These are phyloP conservation scores for Venturia nashicola DNA, from an alignment of 2,329 filamentous ascomycete species.

Conservation along the genomic window DNA sequence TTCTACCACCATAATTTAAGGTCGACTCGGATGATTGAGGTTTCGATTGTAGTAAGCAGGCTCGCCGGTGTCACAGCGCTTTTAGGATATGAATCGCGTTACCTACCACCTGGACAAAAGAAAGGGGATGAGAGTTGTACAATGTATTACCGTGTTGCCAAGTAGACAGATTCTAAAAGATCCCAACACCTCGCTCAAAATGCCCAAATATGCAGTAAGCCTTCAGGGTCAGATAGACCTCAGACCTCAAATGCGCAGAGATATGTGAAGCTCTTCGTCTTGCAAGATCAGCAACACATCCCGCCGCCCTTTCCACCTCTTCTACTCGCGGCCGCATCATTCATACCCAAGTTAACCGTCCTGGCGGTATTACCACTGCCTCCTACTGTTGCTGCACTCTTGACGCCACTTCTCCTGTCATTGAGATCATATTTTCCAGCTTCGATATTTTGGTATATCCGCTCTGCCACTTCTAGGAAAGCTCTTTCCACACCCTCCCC, in stretches of 20 bases:
- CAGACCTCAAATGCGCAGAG: not conserved
- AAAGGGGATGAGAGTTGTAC: not conserved
- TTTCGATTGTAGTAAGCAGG: too few species aligned
- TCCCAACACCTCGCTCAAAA: not conserved
- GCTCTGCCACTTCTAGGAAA: slow-evolving; percentile 84
- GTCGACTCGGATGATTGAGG: too few species aligned
- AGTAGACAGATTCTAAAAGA: not conserved
- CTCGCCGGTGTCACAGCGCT: too few species aligned
- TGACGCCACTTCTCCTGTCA: slow-evolving; percentile 83
- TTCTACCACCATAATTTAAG: too few species aligned
- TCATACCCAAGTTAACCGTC: slow-evolving; percentile 32
- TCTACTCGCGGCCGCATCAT: slow-evolving; percentile 22
- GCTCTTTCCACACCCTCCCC: slow-evolving; percentile 89
- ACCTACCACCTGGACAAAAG: too few species aligned
- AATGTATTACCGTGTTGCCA: not conserved
- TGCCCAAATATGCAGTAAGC: not conserved
- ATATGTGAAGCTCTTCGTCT: not conserved
- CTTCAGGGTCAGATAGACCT: not conserved
- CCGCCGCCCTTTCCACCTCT: slow-evolving; percentile 12
- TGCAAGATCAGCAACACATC: not conserved
- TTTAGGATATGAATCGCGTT: too few species aligned
- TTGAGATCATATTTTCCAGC: slow-evolving; percentile 90
- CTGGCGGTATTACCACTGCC: slow-evolving; percentile 27
- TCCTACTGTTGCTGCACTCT: slow-evolving; percentile 45
- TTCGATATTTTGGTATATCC: slow-evolving; percentile 95